Evolutionary conservation across 2,329 filamentous ascomycete species (phyloP).

Genomic region (Paecilomyces sp.): DNA sequence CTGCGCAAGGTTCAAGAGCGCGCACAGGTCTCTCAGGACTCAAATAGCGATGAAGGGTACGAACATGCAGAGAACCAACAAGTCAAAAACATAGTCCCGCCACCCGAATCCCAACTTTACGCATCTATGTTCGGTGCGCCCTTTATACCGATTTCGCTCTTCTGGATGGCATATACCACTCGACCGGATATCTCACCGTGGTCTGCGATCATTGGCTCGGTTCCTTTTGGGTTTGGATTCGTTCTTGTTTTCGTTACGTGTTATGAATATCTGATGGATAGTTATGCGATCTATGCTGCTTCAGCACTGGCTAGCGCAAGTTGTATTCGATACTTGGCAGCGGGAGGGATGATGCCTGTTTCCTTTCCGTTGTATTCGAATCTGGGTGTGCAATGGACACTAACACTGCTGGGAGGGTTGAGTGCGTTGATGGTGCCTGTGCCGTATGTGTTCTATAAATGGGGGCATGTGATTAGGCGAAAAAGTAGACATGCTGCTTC

Average conservation of each 20-base stretch:
- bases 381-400: neutral
- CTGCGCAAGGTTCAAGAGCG: too few species aligned
- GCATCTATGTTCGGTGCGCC: too few species aligned
- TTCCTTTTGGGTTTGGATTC: neutral
- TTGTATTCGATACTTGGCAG: neutral
- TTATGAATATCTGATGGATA: neutral
- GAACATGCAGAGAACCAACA: too few species aligned
- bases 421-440: neutral
- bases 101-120: too few species aligned
- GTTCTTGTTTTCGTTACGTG: neutral
- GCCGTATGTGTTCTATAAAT: neutral
- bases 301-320: neutral
- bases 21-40: too few species aligned
- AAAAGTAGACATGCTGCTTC: too few species aligned
- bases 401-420: neutral
- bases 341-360: neutral
- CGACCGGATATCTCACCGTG: neutral
- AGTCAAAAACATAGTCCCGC: too few species aligned
- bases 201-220: neutral
- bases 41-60: too few species aligned
- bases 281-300: neutral
- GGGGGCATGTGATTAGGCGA: too few species aligned
- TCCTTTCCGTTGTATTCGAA: neutral
- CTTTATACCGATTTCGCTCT: neutral
- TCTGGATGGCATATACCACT: neutral